Base-by-base conservation (phyloP, 2,329 filamentous ascomycete genomes). In the Penicillium sp. region DNA sequence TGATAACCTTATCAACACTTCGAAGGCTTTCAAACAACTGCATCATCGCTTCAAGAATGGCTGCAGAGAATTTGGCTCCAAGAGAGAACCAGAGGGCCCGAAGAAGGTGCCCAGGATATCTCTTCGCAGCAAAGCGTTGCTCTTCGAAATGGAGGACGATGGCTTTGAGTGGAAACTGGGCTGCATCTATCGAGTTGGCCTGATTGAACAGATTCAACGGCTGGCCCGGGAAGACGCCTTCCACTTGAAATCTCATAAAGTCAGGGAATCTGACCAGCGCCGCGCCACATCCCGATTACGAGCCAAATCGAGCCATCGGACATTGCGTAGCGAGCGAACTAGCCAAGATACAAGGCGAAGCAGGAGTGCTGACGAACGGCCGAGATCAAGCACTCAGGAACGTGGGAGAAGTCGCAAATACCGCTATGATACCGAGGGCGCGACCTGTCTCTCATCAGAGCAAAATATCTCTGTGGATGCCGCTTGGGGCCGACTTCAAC, bases 131-230 rank as follows among this genome's bases (percentile, higher is more conserved):
- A 89, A 90, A 66, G 90, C 89, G 5, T 81, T 99, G 25, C 77
- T 96, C 2, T 93, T 99, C 58, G 93, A 97, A 69, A 81, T 99
- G 36, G 94, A 99, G 75, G 94, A 99, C 71, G 93, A 94, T 49
- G 88, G 91, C 0, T 99, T 99, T 68, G 94, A 99, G 72, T 99
- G 92, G 90, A 97, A 97, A 71, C 80, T 99, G 10, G 91, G 92
- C 16, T 87, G 92, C 69, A 99, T 99, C 50, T 99, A 97, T 72
- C 87, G 93, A 33, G 86, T 91, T 45, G 94, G 95, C 0, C 82
- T 93, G 21, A 80, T 92, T 54, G 94, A 99, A 73, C 93, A 97
- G 74, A 87, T 88, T 70, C 94, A 97, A 73, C 85, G 94, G 21
- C 79, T 96, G 53, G 92, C 93, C 5, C 86, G 94, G 43, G 91